Percentiles rank a stretch among this genome's conserved stretches.
Conservation (phyloP, 495 filamentous ascomycete species). For the Rostrohypoxylon terebratum region DNA sequence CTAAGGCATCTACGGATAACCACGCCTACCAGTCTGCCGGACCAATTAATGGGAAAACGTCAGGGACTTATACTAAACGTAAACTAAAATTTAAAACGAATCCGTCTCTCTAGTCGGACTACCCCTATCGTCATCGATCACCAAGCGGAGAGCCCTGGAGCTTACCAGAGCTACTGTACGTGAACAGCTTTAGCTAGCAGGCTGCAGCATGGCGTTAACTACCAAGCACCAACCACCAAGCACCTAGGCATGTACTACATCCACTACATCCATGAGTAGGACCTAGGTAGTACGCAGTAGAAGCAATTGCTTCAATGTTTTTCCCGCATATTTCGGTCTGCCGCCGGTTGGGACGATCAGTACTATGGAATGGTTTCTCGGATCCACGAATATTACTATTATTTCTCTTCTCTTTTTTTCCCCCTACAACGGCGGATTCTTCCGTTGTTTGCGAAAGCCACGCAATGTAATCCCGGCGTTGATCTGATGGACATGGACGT, state of each 20-base stretch:
- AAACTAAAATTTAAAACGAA: not conserved
- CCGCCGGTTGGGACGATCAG: slow-evolving; percentile 15
- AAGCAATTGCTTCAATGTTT: slow-evolving; percentile 6
- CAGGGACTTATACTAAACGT: slow-evolving; percentile 2
- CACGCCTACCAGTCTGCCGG: not conserved
- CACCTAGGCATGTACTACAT: too few relatives aligned
- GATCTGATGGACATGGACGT: too few relatives aligned
- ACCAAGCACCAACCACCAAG: too few relatives aligned
- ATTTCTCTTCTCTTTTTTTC: slow-evolving; percentile 12
- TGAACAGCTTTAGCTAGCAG: not conserved
- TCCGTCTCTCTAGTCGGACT: slow-evolving; percentile 3
- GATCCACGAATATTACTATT: slow-evolving; percentile 23
- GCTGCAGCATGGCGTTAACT: not conserved
- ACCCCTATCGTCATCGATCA: slow-evolving; percentile 11
- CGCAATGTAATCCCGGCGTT: slow-evolving; percentile 41
- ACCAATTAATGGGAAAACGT: not conserved
- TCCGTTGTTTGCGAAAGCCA: slow-evolving; percentile 34
- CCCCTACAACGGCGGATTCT: slow-evolving; percentile 35
- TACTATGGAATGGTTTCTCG: slow-evolving; percentile 8
- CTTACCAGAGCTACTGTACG: not conserved
- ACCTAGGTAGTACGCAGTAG: not conserved
- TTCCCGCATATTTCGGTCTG: not conserved
- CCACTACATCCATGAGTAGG: too few relatives aligned
- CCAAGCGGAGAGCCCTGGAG: not conserved
- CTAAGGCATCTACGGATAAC: not conserved